Conservation (phyloP, 768 basidiomycete genomes). For the Kwoniella shandongensis region DNA sequence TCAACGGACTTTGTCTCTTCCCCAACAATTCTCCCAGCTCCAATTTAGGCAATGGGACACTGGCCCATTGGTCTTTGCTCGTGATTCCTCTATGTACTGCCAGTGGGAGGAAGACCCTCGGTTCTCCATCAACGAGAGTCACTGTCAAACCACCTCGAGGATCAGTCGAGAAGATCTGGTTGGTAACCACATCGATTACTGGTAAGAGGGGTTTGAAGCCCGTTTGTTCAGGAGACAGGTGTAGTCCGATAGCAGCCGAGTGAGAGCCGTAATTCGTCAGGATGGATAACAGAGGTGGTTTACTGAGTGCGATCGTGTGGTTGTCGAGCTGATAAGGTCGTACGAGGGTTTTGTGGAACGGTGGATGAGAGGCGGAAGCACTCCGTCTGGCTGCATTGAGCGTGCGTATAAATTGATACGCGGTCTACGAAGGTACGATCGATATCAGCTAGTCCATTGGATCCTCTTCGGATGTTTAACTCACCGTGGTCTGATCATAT, state of each 20-base stretch:
- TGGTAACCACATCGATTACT: slow-evolving; percentile 39
- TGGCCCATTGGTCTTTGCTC: slow-evolving; percentile 14
- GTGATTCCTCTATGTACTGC: slow-evolving; percentile 19
- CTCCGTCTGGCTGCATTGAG: slow-evolving; percentile 43
- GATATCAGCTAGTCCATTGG: not conserved
- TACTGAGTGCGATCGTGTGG: slow-evolving; percentile 41
- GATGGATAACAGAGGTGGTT: slow-evolving; percentile 45
- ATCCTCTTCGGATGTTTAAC: not conserved
- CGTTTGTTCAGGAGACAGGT: slow-evolving; percentile 28
- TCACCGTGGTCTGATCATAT: slow-evolving; percentile 25
- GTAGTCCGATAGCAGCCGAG: slow-evolving; percentile 23
- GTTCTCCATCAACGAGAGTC: slow-evolving; percentile 36
- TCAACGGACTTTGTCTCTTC: slow-evolving; percentile 2
- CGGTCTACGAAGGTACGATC: slow-evolving; percentile 4
- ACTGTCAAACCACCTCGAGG: slow-evolving; percentile 36
- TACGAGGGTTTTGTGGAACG: slow-evolving; percentile 39
- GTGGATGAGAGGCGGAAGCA: slow-evolving; percentile 31
- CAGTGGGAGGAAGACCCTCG: slow-evolving; percentile 43
- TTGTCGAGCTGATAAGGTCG: slow-evolving; percentile 27
- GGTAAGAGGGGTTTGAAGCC: slow-evolving; percentile 41
- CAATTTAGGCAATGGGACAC: slow-evolving; percentile 1
- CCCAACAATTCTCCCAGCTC: slow-evolving; percentile 4
- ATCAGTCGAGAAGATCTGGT: slow-evolving; percentile 41
- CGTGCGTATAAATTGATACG: slow-evolving; percentile 30
- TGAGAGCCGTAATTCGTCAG: slow-evolving; percentile 46